Evolutionary conservation across 179 eudicot species (phyloP), one percentile per base, ranked within the genome.

Genomic region (Spergularia azorica): DNA sequence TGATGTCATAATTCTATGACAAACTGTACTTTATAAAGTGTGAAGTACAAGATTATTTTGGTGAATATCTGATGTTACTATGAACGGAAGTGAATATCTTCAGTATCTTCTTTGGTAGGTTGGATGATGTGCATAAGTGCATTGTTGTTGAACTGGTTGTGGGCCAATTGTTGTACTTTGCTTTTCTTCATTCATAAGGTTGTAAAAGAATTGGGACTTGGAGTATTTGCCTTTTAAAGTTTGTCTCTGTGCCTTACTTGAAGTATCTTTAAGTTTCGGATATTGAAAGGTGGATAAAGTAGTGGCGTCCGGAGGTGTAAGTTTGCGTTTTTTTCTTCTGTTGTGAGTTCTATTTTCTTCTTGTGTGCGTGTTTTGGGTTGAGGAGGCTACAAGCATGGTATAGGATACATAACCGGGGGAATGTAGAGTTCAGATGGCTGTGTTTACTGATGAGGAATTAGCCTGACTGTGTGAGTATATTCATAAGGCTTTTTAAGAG

Each of bases 151-250:
- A 15, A 36, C 13, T 52, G 12, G 46, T 69, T 61, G 76, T 78
- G 65, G 76, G 71, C 71, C 76, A 63, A 36, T 63, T 74, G 32
- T 41, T 78, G 72, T 55, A 36, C 75, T 67, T 63, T 59, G 50
- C 38, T 64, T 50, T 21, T 54, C 57, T 54, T 64, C 6, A 3
- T 39, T 17, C 55, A 60, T 63, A 1, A 52, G 65, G 38, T 38
- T 38, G 5, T 63, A 8, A 12, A 56, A 39, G 17, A 51, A 16
- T 62, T 71, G 56, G 12, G 12, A 26, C 32, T 26, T 26, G 32
- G 32, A 48, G n/a, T 21, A 39, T 48, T 77, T 20, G 26, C 26
- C 21, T 46, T 26, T 26, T 67, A 2, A 32, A n/a, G 48, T 26
- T 67, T 38, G 48, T 26, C 58, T 38, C 59, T 15, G 48, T 71